Conservation (phyloP, 1,284 basidiomycete species). For the Naganishia sp. region DNA sequence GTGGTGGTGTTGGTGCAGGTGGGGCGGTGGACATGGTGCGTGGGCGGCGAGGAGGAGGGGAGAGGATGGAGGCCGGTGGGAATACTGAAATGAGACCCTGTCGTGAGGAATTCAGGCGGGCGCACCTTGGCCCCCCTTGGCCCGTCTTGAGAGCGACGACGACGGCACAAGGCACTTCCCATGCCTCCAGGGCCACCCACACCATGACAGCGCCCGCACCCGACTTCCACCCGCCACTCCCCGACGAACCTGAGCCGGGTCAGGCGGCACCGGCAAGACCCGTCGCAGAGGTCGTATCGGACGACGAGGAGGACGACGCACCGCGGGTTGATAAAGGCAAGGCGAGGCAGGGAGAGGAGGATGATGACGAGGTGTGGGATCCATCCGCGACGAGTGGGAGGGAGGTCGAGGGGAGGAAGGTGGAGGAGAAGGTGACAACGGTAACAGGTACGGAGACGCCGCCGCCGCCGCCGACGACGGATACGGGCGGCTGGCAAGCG, state of each 20-base stretch:
- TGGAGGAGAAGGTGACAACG: conserved; percentile 23
- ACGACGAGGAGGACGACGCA: conserved; percentile 3
- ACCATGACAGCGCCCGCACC: conserved; percentile 12
- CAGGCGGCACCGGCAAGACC: conserved; percentile 21
- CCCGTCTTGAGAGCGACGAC: not conserved
- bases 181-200: not conserved
- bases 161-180: no score
- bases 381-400: conserved; percentile 38
- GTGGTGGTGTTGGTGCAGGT: not conserved
- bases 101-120: not conserved
- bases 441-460: conserved; percentile 1
- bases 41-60: not conserved
- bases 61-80: not conserved
- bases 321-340: conserved; percentile 6
- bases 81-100: not conserved
- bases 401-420: conserved; percentile 31
- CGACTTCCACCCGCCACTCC: conserved; percentile 28
- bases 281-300: not conserved
- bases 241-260: conserved; percentile 30
- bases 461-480: not conserved
- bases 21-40: not conserved
- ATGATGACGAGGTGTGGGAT: conserved; percentile 40
- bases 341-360: conserved; percentile 19
- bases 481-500: conserved; percentile 69
- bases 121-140: not conserved